Base-by-base conservation (phyloP, 2,329 filamentous ascomycete species). In the Lachnellula cervina region DNA sequence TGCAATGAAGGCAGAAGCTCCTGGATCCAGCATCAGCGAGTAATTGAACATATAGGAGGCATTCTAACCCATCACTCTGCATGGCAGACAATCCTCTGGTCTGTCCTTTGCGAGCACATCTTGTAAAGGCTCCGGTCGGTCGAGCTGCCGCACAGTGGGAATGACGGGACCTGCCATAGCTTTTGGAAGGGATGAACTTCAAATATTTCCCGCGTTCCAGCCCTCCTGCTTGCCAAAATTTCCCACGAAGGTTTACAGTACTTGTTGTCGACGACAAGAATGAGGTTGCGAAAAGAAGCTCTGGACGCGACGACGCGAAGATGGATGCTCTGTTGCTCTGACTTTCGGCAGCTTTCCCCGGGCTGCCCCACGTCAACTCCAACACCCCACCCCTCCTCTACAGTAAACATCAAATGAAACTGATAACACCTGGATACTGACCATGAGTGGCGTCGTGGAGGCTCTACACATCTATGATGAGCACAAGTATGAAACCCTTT, bases 381-480 rank as follows among this genome's bases (percentile, higher is more conserved):
- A 7, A 19, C 8, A 28, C 40, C 7, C 9, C 21, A 9, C 17
- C 3, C 19, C 19, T 8, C 34, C 38, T 51, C 47, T 32, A 38
- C 44, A 52, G 8, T 52, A 52, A 28, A 37, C 40, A 17, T 49
- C 46, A 58, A 50, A 63, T 64, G 59, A 59, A 13, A 58, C 56
- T 21, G 48, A 55, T 59, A 57, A 40, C 51, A 57, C 28, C 23
- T 32, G 40, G 37, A 48, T 25, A 43, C 49, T 55, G 54, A 85
- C 73, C 71, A 93, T 92, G 88, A 89, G 82, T 76, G 85, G 90
- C 76, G 84, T 89, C 70, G 89, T 99, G 70, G 93, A 97, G 79
- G 94, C 93, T 71, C 80, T 99, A 69, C 93, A 97, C 78, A 91
- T 99, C 71, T 97, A 89, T 74, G 92, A 97, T 82, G 92, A 97